Evolutionary conservation across 176 grass and related monocot species (phyloP), one percentile per base, ranked within the genome.

Genomic region (Paspalum notatum): DNA sequence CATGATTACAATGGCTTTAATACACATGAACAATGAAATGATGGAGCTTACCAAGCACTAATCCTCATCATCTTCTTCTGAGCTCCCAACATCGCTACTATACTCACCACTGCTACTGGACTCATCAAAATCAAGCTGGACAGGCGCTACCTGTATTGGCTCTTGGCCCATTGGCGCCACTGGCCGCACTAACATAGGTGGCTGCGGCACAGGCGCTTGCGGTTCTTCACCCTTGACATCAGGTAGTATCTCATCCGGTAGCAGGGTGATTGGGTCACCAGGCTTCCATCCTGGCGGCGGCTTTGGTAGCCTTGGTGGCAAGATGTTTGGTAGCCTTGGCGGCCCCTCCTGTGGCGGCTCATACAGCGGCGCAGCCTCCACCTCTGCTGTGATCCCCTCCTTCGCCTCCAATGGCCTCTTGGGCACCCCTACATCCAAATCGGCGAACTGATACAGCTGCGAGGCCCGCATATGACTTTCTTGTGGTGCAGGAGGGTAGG

Each of bases 31-130:
- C 18, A 43, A 27, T 44, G 37, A 78, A 78, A 79, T 68, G 21
- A 40, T 24, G 6, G 25, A 82, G 52, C 78, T 91, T 80, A 92
- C 87, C 42, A 18, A 75, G 71, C 68, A 88, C 63, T 76, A 99
- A 62, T 99, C 93, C 88, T 99, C 96, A 40, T 97, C 93, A 25
- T 99, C 96, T 77, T 99, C 96, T 45, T 95, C 96, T 49, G 96
- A 99, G 87, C 92, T 98, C 67, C 86, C 90, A 0, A 77, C 90
- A 0, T 99, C 96, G 49, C 92, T 93, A 80, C 90, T 99, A 63
- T 95, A 91, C 68, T 99, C 96, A 25, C 95, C 96, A 22, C 89
- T 95, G 80, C 93, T 99, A 72, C 84, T 87, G 77, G n/a, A n/a
- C 79, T 77, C 37, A n/a, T n/a, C 62, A 73, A 99, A 91, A 83